A percentile compares a stretch with the other conserved stretches of the same genome.
phyloP scores from a whole-genome alignment of 2,329 filamentous ascomycete genomes.

The Pseudopyricularia cyperi region DNA sequence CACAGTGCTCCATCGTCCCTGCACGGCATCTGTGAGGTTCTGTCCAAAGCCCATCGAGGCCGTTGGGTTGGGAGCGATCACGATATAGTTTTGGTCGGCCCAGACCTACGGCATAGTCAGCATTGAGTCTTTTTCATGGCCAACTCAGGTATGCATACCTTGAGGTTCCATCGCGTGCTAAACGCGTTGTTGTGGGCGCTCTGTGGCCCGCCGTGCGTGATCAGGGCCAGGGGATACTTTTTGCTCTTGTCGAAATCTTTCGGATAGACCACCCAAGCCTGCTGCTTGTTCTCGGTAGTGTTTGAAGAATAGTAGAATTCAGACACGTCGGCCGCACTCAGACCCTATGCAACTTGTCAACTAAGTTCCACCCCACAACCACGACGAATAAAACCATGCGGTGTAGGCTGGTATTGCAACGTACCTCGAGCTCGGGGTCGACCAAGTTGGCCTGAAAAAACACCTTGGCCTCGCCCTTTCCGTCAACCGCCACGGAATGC shows the following conservation, averaged over 20 bases:
- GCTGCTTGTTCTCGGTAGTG: conserved; percentile 16
- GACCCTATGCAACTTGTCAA: too few relatives aligned
- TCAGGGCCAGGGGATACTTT: conserved; percentile 39
- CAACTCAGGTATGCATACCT: conserved; percentile 6
- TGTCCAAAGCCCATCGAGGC: conserved; percentile 41
- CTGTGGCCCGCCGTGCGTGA: conserved; percentile 41
- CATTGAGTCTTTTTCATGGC: too few relatives aligned
- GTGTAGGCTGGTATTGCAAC: too few relatives aligned
- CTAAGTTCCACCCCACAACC: too few relatives aligned
- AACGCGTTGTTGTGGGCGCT: conserved; percentile 37
- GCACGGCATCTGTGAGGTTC: conserved; percentile 35
- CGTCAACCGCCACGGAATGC: conserved; percentile 13
- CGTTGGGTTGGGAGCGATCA: conserved; percentile 39
- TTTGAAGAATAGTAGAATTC: conserved; percentile 17
- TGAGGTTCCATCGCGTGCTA: conserved; percentile 40
- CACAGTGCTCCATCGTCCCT: conserved; percentile 35
- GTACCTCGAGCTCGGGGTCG: conserved; percentile 18
- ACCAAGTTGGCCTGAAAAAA: conserved; percentile 21
- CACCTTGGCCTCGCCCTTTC: conserved; percentile 12
- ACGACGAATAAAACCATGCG: too few relatives aligned
- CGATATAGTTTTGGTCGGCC: conserved; percentile 43
- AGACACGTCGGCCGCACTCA: conserved; percentile 17
- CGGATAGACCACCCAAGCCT: conserved; percentile 19
- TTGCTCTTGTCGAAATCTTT: conserved; percentile 19
- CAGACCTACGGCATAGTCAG: conserved; percentile 19